phyloP scores from a whole-genome alignment of 345 rosid species.

The Syzygium aromaticum region DNA sequence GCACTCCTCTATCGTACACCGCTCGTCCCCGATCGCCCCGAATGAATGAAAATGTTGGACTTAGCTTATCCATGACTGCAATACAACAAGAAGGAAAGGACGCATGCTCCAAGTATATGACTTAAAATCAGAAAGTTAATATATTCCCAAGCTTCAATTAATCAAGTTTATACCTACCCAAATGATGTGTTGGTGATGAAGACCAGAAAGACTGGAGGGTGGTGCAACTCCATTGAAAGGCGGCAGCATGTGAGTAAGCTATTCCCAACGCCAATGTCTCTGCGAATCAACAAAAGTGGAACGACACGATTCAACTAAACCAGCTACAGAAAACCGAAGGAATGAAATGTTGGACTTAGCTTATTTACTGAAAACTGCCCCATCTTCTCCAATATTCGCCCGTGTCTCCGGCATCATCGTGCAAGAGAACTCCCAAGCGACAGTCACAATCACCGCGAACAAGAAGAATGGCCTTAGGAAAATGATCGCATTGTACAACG shows the following conservation, averaged over 20 bases:
- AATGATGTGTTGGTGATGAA: not conserved
- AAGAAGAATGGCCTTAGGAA: not conserved
- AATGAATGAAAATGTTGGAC: too few relatives aligned
- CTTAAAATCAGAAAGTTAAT: not conserved
- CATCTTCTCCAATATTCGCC: too few relatives aligned
- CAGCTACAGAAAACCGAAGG: not conserved
- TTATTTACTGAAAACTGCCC: too few relatives aligned
- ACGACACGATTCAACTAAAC: not conserved
- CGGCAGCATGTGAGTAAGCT: not conserved
- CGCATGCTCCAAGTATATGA: too few relatives aligned
- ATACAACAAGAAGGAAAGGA: too few relatives aligned
- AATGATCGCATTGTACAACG: not conserved
- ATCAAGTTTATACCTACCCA: too few relatives aligned
- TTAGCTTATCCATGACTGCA: too few relatives aligned
- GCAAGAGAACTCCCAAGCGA: not conserved
- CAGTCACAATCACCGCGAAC: not conserved
- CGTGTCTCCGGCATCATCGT: not conserved
- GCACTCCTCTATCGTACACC: too few relatives aligned
- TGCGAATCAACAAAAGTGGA: not conserved
- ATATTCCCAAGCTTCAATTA: too few relatives aligned
- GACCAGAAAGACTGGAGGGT: not conserved
- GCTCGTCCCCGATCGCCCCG: too few relatives aligned
- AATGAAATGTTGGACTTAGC: not conserved
- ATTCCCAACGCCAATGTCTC: not conserved
- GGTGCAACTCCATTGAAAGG: not conserved